phyloP scores from a whole-genome alignment of 2,329 filamentous ascomycete species.

The Botryosphaeria dothidea region DNA sequence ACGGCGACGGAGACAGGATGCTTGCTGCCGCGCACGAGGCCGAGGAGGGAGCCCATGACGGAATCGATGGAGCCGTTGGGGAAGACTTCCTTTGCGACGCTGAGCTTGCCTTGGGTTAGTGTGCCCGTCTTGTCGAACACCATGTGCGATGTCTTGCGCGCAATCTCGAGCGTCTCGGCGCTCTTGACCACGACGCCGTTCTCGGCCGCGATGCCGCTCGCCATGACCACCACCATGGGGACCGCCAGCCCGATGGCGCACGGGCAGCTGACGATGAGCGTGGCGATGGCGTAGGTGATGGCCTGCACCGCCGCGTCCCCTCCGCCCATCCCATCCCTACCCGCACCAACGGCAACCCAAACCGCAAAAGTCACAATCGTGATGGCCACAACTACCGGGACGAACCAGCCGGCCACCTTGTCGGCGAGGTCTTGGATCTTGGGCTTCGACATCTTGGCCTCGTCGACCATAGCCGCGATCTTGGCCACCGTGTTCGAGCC shows the following conservation, averaged over 20 bases:
- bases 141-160: conserved; percentile 63
- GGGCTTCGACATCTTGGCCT: conserved; percentile 68
- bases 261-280: conserved; percentile 76
- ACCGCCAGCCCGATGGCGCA: conserved; percentile 76
- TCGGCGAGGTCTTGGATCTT: conserved; percentile 70
- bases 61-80: conserved; percentile 12
- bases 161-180: conserved; percentile 63
- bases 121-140: conserved; percentile 84
- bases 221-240: conserved; percentile 76
- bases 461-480: conserved; percentile 71
- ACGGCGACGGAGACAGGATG: conserved; percentile 14
- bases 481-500: conserved; percentile 70
- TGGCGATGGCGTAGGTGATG: conserved; percentile 71
- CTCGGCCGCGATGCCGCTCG: conserved; percentile 66
- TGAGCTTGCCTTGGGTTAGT: conserved; percentile 60
- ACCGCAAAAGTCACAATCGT: conserved; percentile 61
- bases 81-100: conserved; percentile 31
- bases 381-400: conserved; percentile 63
- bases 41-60: conserved; percentile 34
- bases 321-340: conserved; percentile 28
- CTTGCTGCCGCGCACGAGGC: conserved; percentile 39
- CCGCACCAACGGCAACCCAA: conserved; percentile 64
- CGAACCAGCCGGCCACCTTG: conserved; percentile 66
- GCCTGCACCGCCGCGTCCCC: conserved; percentile 55
- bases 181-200: conserved; percentile 70